A percentile compares a stretch with the other conserved stretches of the same genome.
Evolutionary conservation across 2,329 filamentous ascomycete species (phyloP).

Genomic region (Colletotrichum melonis): DNA sequence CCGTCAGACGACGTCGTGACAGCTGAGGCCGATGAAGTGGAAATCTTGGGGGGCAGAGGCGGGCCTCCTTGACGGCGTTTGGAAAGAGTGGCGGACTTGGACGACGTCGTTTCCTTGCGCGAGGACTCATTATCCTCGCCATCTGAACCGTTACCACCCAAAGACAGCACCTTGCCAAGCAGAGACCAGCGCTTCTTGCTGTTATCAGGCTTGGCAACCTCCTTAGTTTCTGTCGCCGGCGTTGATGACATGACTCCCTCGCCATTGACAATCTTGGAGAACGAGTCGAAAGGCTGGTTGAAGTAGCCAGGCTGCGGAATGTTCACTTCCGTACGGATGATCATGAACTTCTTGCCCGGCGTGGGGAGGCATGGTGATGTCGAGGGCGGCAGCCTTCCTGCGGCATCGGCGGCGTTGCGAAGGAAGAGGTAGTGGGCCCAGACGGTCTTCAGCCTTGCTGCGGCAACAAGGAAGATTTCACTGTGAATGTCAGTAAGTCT

Average conservation of each 20-base stretch:
- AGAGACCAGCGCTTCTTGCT: constrained; percentile 72
- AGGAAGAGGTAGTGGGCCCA: constrained; percentile 87
- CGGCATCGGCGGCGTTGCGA: constrained; percentile 72
- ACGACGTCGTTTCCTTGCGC: constrained; percentile 61
- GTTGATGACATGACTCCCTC: constrained; percentile 28
- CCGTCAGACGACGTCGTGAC: constrained; percentile 57
- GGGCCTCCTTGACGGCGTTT: constrained; percentile 38
- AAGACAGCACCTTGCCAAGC: constrained; percentile 70
- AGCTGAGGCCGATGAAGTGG: constrained; percentile 40
- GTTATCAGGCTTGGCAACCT: constrained; percentile 41
- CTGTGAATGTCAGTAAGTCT: constrained; percentile 51
- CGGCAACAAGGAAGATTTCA: constrained; percentile 75
- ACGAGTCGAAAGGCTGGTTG: constrained; percentile 60
- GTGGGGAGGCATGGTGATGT: constrained; percentile 87
- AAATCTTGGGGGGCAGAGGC: constrained; percentile 50
- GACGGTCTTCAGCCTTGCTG: constrained; percentile 74
- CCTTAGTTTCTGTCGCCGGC: constrained; percentile 25
- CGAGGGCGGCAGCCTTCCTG: constrained; percentile 70
- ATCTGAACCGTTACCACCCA: constrained; percentile 46
- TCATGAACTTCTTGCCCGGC: constrained; percentile 86
- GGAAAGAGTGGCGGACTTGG: constrained; percentile 44
- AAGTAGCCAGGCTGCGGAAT: constrained; percentile 59
- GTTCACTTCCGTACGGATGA: constrained; percentile 81
- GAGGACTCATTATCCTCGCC: constrained; percentile 60
- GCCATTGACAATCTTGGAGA: constrained; percentile 38